These are phyloP conservation scores for Heterobasidion parviporum DNA, from an alignment of 1,284 basidiomycete genomes.

Conservation along the genomic window DNA sequence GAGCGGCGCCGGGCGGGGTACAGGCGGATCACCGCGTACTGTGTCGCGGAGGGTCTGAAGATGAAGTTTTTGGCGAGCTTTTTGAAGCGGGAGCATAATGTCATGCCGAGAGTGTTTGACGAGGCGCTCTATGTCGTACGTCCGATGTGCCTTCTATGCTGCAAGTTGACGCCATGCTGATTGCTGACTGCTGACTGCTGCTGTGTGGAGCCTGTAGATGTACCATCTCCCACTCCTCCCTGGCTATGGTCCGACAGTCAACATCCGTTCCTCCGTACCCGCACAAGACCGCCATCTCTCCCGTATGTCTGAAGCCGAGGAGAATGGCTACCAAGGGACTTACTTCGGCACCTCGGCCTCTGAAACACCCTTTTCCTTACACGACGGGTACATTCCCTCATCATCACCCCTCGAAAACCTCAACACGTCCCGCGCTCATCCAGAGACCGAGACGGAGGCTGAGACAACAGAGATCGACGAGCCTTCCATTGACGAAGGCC, in stretches of 20 bases:
- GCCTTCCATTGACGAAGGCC: neutral
- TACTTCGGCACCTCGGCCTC: slow-evolving; percentile 55
- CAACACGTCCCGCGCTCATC: neutral
- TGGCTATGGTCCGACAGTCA: slow-evolving; percentile 81
- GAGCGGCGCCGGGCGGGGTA: slow-evolving; percentile 71
- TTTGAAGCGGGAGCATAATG: slow-evolving; percentile 89
- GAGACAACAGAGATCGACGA: neutral
- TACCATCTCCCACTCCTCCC: slow-evolving; percentile 89
- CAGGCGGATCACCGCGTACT: slow-evolving; percentile 80
- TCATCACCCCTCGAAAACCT: slow-evolving; percentile 30
- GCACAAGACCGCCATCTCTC: slow-evolving; percentile 32
- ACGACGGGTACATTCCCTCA: slow-evolving; percentile 48
- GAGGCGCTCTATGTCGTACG: slow-evolving; percentile 88
- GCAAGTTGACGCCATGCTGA: neutral
- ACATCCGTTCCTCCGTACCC: slow-evolving; percentile 76
- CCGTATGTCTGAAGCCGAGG: slow-evolving; percentile 80
- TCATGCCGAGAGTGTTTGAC: slow-evolving; percentile 83
- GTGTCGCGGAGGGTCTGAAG: slow-evolving; percentile 75
- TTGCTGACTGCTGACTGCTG: neutral
- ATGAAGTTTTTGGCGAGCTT: slow-evolving; percentile 79
- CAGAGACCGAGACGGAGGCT: neutral
- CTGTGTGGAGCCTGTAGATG: slow-evolving; percentile 39
- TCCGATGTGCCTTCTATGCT: slow-evolving; percentile 11
- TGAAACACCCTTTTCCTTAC: slow-evolving; percentile 16
- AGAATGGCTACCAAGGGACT: slow-evolving; percentile 80